A percentile compares a stretch with the other conserved stretches of the same genome.
Evolutionary conservation across 1,284 basidiomycete species (phyloP).

Genomic region (Rhodotorula sp.): DNA sequence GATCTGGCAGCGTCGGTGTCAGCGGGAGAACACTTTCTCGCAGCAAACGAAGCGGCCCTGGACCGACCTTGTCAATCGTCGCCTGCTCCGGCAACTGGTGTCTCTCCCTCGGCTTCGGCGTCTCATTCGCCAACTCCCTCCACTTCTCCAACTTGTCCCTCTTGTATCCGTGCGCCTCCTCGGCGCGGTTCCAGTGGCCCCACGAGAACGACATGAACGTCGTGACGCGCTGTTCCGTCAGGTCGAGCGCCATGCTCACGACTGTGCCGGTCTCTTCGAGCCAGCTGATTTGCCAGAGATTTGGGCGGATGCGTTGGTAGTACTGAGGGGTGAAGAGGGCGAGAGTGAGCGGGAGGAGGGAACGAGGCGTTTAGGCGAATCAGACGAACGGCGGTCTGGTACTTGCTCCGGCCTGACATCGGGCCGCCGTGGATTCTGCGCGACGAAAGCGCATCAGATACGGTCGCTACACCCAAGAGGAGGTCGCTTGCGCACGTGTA

Average conservation of each 20-base stretch:
- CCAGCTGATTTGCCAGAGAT: conserved; percentile 46
- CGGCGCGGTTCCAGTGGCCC: conserved; percentile 47
- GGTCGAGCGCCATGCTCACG: conserved; percentile 47
- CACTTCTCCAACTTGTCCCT: conserved; percentile 46
- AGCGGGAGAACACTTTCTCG: too few species aligned
- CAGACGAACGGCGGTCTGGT: conserved; percentile 37
- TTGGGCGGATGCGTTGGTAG: conserved; percentile 45
- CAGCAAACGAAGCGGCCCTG: not conserved
- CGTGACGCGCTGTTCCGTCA: conserved; percentile 15
- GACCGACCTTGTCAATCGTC: conserved; percentile 40
- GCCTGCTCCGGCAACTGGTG: conserved; percentile 48
- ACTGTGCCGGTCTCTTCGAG: conserved; percentile 49
- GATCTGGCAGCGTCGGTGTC: conserved; percentile 1
- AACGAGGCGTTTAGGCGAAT: not conserved
- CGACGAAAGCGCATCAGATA: too few species aligned
- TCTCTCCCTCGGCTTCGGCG: conserved; percentile 44
- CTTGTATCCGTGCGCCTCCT: conserved; percentile 47
- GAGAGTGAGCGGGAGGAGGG: not conserved
- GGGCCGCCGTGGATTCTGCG: conserved; percentile 31
- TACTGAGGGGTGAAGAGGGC: not conserved
- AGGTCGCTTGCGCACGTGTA: conserved; percentile 26
- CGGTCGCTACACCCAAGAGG: too few species aligned
- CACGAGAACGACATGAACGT: conserved; percentile 47
- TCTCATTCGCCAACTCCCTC: conserved; percentile 46
- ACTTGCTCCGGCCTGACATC: conserved; percentile 47